A percentile compares a stretch with the other conserved stretches of the same genome.
phyloP scores from a whole-genome alignment of 495 filamentous ascomycete species.

The Aspergillus funiculosus region DNA sequence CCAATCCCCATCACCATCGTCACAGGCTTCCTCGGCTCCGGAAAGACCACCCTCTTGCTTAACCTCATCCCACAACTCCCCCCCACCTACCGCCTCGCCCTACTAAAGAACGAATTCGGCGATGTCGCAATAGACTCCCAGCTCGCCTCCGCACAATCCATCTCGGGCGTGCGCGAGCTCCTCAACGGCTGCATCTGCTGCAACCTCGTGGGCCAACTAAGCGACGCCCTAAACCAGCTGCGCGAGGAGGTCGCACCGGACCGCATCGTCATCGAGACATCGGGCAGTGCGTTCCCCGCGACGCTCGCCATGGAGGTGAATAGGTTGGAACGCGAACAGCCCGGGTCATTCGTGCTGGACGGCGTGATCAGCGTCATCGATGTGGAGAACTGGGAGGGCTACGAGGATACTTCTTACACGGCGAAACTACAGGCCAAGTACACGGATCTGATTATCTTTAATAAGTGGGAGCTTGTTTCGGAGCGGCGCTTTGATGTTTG shows the following conservation, averaged over 20 bases:
- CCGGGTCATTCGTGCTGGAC: constrained; percentile 66
- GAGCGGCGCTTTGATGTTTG: constrained; percentile 75
- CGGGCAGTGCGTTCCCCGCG: constrained; percentile 80
- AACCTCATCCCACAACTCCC: constrained; percentile 85
- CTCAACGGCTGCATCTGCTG: constrained; percentile 98
- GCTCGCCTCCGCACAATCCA: constrained; percentile 70
- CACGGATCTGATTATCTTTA: constrained; percentile 89
- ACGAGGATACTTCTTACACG: constrained; percentile 84
- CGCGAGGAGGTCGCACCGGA: constrained; percentile 56
- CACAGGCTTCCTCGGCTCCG: constrained; percentile 90
- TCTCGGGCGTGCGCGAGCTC: constrained; percentile 85
- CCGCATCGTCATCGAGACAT: constrained; percentile 90
- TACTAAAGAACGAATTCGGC: constrained; percentile 97
- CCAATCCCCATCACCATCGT: constrained; percentile 89
- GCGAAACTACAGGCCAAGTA: constrained; percentile 82
- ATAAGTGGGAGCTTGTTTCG: constrained; percentile 81
- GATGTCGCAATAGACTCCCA: constrained; percentile 90
- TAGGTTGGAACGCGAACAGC: constrained; percentile 54
- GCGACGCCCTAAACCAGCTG: constrained; percentile 70
- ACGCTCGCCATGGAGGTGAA: constrained; percentile 93
- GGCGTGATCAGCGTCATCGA: constrained; percentile 91
- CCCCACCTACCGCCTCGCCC: constrained; percentile 71
- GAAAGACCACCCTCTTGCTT: constrained; percentile 89
- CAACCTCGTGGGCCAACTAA: constrained; percentile 89
- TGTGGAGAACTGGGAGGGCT: constrained; percentile 95